phyloP scores from a whole-genome alignment of 2,329 filamentous ascomycete genomes.

The Fusarium nelsonii region DNA sequence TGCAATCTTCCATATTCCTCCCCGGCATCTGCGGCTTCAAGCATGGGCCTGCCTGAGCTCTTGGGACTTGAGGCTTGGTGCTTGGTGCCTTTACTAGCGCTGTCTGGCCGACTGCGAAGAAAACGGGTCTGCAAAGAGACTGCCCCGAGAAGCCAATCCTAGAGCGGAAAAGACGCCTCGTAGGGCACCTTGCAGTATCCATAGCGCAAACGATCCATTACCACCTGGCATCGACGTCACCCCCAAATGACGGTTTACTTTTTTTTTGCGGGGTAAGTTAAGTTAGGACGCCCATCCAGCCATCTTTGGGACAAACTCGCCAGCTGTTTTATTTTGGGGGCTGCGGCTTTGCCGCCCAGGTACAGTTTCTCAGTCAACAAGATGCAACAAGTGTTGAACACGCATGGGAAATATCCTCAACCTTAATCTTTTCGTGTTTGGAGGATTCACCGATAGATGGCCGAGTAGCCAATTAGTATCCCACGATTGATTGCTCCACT shows the following conservation, averaged over 20 bases:
- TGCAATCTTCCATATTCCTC: slow-evolving; percentile 17
- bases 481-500: slow-evolving; percentile 22
- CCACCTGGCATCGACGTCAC: slow-evolving; percentile 43
- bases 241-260: slow-evolving; percentile 22
- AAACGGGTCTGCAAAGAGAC: slow-evolving; percentile 36
- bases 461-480: slow-evolving; percentile 4
- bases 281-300: slow-evolving; percentile 1
- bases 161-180: slow-evolving; percentile 16
- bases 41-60: background rate
- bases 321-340: slow-evolving; percentile 22
- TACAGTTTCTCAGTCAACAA: slow-evolving; percentile 20
- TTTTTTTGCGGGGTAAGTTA: slow-evolving; percentile 44
- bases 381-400: slow-evolving; percentile 9
- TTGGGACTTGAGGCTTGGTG: background rate
- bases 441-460: slow-evolving; percentile 3
- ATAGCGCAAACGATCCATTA: slow-evolving; percentile 15
- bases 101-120: slow-evolving; percentile 25
- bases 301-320: slow-evolving; percentile 20
- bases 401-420: background rate
- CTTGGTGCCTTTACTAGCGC: slow-evolving; percentile 23
- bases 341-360: slow-evolving; percentile 22
- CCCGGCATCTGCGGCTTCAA: slow-evolving; percentile 31
- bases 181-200: slow-evolving; percentile 26
- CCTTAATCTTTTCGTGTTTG: slow-evolving; percentile 1
- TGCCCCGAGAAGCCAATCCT: slow-evolving; percentile 34